A percentile compares a stretch with the other conserved stretches of the same genome.
These are phyloP conservation scores for Coniferiporia weirii DNA, from an alignment of 1,284 basidiomycete species.

Conservation along the genomic window DNA sequence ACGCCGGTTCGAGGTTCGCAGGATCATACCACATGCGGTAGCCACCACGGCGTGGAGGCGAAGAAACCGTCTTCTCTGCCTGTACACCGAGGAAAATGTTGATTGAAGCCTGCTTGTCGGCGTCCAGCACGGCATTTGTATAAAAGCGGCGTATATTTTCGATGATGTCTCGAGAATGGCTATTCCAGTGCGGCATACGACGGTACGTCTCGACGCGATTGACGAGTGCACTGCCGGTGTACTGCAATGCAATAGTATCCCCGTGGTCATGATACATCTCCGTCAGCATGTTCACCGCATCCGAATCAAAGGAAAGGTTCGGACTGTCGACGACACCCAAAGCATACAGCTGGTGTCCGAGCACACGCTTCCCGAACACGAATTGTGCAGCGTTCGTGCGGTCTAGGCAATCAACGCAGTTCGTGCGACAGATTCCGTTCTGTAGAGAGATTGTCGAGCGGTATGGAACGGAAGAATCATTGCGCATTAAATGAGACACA, in stretches of 20 bases:
- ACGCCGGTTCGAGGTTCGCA: constrained; percentile 61
- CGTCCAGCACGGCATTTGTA: constrained; percentile 91
- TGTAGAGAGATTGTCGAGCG: constrained; percentile 77
- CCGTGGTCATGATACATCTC: constrained; percentile 99
- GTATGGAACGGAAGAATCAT: constrained; percentile 47
- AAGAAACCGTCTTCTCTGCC: constrained; percentile 42
- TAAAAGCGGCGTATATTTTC: constrained; percentile 96
- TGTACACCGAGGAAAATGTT: constrained; percentile 92
- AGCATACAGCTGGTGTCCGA: constrained; percentile 95
- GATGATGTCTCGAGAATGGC: constrained; percentile 95
- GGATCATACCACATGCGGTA: constrained; percentile 84
- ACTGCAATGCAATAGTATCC: constrained; percentile 95
- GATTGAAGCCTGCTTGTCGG: constrained; percentile 97
- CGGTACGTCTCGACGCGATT: constrained; percentile 97
- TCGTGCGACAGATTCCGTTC: constrained; percentile 85
- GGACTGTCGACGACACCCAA: constrained; percentile 85
- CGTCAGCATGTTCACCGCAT: constrained; percentile 95
- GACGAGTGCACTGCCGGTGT: constrained; percentile 93
- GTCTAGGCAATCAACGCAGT: constrained; percentile 96
- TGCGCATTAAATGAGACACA: constrained; percentile 58
- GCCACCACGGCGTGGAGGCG: constrained; percentile 47
- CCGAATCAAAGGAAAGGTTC: constrained; percentile 87
- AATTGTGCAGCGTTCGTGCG: constrained; percentile 98
- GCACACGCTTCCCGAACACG: constrained; percentile 92
- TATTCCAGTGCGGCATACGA: constrained; percentile 95